Percentiles rank a stretch among this genome's conserved stretches.
Conservation (phyloP, 2,329 filamentous ascomycete genomes). For the Phialemoniopsis sp. region DNA sequence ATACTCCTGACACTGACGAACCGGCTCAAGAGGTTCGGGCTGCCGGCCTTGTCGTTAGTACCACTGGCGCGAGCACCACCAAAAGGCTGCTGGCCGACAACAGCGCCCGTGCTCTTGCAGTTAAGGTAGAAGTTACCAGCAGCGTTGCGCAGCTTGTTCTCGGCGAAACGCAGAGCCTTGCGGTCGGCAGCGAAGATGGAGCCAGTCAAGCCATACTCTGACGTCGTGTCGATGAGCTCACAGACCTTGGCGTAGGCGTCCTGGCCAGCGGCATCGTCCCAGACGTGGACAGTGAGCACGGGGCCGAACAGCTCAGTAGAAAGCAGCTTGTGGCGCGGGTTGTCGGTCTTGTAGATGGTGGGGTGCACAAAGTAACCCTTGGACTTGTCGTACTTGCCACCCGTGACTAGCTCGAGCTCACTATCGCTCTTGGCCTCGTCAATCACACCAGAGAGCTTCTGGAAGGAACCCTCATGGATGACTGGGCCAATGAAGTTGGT, state of each 20-base stretch:
- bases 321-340: constrained; percentile 37
- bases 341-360: constrained; percentile 37
- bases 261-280: constrained; percentile 30
- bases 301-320: constrained; percentile 45
- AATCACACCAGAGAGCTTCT: constrained; percentile 38
- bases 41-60: constrained; percentile 55
- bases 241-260: constrained; percentile 44
- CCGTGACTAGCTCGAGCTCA: constrained; percentile 35
- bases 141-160: constrained; percentile 45
- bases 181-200: constrained; percentile 45
- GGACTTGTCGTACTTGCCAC: constrained; percentile 36
- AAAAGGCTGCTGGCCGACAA: constrained; percentile 53
- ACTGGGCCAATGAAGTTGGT: constrained; percentile 42
- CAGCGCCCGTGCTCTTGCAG: constrained; percentile 52
- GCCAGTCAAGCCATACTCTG: constrained; percentile 60
- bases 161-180: constrained; percentile 41
- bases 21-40: constrained; percentile 40
- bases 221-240: constrained; percentile 64
- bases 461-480: constrained; percentile 41
- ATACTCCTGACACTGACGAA: constrained; percentile 48
- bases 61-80: constrained; percentile 47
- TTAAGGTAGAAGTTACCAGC: constrained; percentile 57
- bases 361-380: constrained; percentile 41
- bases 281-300: constrained; percentile 40
- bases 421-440: constrained; percentile 37